Conservation (phyloP, 768 basidiomycete species). For the Podaxis rugospora region DNA sequence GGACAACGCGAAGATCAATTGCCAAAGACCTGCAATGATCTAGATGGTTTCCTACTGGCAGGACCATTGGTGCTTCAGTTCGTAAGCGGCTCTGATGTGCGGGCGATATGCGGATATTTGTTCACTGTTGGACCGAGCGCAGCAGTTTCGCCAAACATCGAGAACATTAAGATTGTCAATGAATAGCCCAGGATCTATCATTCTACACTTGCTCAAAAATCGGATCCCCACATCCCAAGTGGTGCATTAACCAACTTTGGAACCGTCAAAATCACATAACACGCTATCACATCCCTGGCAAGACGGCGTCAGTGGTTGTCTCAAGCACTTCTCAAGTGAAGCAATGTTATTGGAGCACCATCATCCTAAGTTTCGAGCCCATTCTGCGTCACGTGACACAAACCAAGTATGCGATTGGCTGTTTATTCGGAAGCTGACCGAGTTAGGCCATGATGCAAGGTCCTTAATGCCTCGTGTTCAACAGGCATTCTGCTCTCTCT, state of each 20-base stretch:
- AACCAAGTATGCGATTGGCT: conserved; percentile 3
- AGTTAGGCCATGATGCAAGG: conserved; percentile 10
- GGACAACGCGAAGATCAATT: neutral
- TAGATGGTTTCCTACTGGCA: neutral
- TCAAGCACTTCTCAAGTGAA: neutral
- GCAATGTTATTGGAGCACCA: neutral
- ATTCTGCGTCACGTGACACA: neutral
- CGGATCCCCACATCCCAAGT: neutral
- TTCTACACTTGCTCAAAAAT: neutral
- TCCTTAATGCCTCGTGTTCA: conserved; percentile 14
- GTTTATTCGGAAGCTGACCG: conserved; percentile 8
- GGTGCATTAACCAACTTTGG: neutral
- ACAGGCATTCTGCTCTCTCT: conserved; percentile 10
- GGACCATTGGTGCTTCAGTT: neutral
- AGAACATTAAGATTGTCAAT: neutral
- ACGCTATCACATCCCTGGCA: neutral
- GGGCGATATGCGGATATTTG: neutral
- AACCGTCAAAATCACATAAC: neutral
- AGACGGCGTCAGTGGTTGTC: neutral
- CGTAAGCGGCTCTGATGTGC: neutral
- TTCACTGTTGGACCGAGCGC: neutral
- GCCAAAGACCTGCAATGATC: neutral
- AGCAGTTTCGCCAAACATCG: neutral
- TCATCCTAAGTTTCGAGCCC: neutral
- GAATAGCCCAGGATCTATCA: neutral